Evolutionary conservation across 768 basidiomycete genomes (phyloP), one percentile per base, ranked within the genome.

Genomic region (Macrolepiota fuliginosa): DNA sequence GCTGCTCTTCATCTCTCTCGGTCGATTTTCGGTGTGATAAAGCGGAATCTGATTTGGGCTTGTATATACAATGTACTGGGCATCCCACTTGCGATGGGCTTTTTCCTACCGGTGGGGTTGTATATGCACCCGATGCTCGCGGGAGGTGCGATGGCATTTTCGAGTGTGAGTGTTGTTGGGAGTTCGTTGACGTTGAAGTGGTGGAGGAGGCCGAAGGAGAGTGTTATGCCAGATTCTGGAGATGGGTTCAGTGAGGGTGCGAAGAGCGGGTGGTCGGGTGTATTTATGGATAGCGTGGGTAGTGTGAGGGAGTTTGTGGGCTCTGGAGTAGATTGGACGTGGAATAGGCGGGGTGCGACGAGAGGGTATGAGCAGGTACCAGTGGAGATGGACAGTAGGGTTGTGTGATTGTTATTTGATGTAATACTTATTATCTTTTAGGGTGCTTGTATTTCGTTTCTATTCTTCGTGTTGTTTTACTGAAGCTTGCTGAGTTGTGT

Each of bases 121-220:
- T 93, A 95, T 73, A 87, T 98, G 71, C 97, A 95, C 67, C 97
- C 97, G 9, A 98, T 98, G 96, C 86, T 95, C 77, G 94, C 97
- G 0, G 96, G 94, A n/a, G 94, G 90, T 2, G 96, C 96, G 27
- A 99, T 99, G 97, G 97, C 97, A 25, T 95, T 94, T 73, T 96
- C 93, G 36, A 93, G 90, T 67, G 96, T 98, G 39, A 95, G 92
- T 66, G 97, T 99, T 55, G 96, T 99, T 15, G 86, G 85, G 27
- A 94, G 92, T 62, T 95, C 92, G 62, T 76, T 98, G 70, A 85
- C 91, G 50, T 80, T 99, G 64, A 89, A 83, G 69, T 87, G 89
- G 83, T 96, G 94, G 94, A 81, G 75, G 53, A 79, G 92, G 35
- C 93, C 93, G 1, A 68, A 65, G 68, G 80, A 77, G 32, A 91